Evolutionary conservation across 805 yeast genomes (phyloP).

Genomic region (Suhomyces canberraensis): DNA sequence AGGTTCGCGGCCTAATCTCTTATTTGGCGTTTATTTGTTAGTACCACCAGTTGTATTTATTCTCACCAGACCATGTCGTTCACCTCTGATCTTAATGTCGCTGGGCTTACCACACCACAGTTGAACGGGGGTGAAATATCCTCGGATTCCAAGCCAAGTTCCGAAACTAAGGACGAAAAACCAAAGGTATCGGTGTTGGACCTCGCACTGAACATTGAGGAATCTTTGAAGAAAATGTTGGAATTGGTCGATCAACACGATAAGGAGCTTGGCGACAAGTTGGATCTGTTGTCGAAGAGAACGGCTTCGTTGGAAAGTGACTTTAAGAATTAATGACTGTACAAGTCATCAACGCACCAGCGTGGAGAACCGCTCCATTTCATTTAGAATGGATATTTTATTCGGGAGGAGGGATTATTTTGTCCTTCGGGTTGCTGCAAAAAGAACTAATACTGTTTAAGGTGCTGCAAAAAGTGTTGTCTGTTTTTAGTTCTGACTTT

Average conservation of each 20-base stretch:
- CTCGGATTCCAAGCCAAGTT: slow-evolving; percentile 1
- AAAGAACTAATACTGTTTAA: no score
- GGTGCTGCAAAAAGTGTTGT: no score
- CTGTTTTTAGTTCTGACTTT: no score
- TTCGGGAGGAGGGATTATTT: no score
- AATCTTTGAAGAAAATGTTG: slow-evolving; percentile 19
- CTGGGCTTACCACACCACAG: slow-evolving; percentile 35
- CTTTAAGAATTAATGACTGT: neutral
- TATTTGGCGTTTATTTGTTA: no score
- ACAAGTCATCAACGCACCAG: no score
- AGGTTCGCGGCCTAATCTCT: slow-evolving; percentile 2
- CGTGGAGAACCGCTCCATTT: no score
- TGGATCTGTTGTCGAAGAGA: slow-evolving; percentile 22
- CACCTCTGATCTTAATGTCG: slow-evolving; percentile 8
- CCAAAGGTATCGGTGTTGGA: slow-evolving; percentile 23
- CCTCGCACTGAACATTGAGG: slow-evolving; percentile 32
- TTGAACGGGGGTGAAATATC: slow-evolving; percentile 25
- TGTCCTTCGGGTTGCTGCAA: no score
- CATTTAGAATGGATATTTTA: no score
- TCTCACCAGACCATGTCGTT: neutral
- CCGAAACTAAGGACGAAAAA: slow-evolving; percentile 9
- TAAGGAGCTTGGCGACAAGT: slow-evolving; percentile 22
- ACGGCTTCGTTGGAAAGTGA: slow-evolving; percentile 12
- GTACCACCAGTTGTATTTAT: no score
- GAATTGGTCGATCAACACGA: slow-evolving; percentile 25